phyloP scores from a whole-genome alignment of 2,329 filamentous ascomycete species.

The Trichoderma koningiopsis region DNA sequence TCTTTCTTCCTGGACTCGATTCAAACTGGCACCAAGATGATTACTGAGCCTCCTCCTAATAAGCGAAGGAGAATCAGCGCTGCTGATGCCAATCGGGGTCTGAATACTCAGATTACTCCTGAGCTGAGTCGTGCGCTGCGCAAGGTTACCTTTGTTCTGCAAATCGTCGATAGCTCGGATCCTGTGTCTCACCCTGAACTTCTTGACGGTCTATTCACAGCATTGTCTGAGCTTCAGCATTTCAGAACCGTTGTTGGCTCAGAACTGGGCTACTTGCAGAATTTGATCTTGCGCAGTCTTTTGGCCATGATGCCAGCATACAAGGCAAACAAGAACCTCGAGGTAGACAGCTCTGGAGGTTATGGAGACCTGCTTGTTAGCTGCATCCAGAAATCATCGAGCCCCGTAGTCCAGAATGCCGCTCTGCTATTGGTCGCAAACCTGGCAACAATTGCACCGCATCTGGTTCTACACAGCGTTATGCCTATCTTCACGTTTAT shows the following conservation, averaged over 20 bases:
- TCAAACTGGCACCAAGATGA: constrained; percentile 71
- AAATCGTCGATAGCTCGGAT: constrained; percentile 80
- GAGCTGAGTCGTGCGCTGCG: constrained; percentile 70
- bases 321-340: constrained; percentile 60
- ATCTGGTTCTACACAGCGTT: constrained; percentile 90
- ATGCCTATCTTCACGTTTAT: constrained; percentile 99
- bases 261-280: constrained; percentile 88
- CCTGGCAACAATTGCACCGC: constrained; percentile 83
- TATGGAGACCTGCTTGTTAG: constrained; percentile 90
- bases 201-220: constrained; percentile 76
- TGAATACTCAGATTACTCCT: constrained; percentile 62
- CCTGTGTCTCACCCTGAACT: constrained; percentile 76
- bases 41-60: constrained; percentile 69
- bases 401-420: constrained; percentile 89
- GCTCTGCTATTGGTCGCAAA: constrained; percentile 86
- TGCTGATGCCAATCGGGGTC: constrained; percentile 63
- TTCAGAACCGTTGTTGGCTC: constrained; percentile 80
- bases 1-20: constrained; percentile 72
- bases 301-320: constrained; percentile 80
- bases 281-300: constrained; percentile 78
- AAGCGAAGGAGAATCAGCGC: constrained; percentile 81
- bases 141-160: constrained; percentile 82
- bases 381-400: constrained; percentile 88
- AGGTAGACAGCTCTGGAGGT: constrained; percentile 76
- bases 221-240: constrained; percentile 84